phyloP scores from a whole-genome alignment of 352 stramenopile species.

The Achlya hypogyna region DNA sequence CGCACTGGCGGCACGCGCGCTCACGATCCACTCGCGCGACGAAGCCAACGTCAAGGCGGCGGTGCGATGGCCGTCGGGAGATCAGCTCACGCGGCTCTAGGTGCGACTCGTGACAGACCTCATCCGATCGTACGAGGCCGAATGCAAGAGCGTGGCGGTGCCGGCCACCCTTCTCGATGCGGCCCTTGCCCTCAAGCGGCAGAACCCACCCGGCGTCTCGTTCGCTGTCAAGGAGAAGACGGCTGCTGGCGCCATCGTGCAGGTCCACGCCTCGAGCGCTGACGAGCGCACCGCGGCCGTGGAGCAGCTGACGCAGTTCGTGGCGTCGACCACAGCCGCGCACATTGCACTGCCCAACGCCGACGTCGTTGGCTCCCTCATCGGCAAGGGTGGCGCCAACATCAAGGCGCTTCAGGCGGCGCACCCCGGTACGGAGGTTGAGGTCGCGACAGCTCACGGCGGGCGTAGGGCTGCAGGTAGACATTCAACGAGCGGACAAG shows the following conservation, averaged over 20 bases:
- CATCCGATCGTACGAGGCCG: slow-evolving; percentile 9
- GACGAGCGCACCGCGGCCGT: not conserved
- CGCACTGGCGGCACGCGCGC: slow-evolving; percentile 24
- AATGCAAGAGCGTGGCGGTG: slow-evolving; percentile 9
- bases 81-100: not conserved
- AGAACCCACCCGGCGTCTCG: not conserved
- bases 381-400: slow-evolving; percentile 71
- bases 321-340: slow-evolving; percentile 26
- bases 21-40: slow-evolving; percentile 60
- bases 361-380: slow-evolving; percentile 57
- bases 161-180: not conserved
- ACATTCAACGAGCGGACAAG: slow-evolving; percentile 3
- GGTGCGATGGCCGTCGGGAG: not conserved
- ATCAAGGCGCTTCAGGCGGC: slow-evolving; percentile 59
- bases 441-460: not conserved
- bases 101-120: not conserved
- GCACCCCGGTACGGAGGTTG: slow-evolving; percentile 33
- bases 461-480: slow-evolving; percentile 12
- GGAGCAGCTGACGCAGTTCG: not conserved
- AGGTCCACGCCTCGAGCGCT: slow-evolving; percentile 11
- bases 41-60: slow-evolving; percentile 52
- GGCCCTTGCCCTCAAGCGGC: slow-evolving; percentile 3
- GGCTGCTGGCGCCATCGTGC: not conserved
- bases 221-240: slow-evolving; percentile 13
- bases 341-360: slow-evolving; percentile 38